A percentile compares a stretch with the other conserved stretches of the same genome.
Evolutionary conservation across 257 asterid genomes (phyloP).

Genomic region (Lycium ferocissimum): DNA sequence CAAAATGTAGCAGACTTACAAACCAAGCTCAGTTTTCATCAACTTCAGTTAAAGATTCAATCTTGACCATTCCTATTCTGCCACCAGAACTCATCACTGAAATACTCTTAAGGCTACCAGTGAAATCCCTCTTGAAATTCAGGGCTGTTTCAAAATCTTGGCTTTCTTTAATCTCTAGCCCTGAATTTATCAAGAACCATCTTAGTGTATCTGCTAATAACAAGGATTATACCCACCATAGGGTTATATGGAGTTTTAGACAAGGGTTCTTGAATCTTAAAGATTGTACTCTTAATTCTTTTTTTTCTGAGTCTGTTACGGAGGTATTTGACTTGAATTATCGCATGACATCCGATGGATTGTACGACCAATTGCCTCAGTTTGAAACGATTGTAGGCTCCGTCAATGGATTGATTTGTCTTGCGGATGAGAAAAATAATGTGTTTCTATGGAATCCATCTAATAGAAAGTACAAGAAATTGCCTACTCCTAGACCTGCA

Average conservation of each 20-base stretch:
- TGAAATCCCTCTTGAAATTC: constrained; percentile 50
- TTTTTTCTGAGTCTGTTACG: too few species aligned
- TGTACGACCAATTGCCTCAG: neutral
- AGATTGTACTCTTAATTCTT: too few species aligned
- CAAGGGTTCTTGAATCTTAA: neutral
- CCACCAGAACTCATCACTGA: constrained; percentile 54
- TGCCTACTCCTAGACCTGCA: constrained; percentile 46
- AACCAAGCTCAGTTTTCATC: constrained; percentile 25
- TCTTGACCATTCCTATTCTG: constrained; percentile 17
- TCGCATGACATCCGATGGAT: constrained; percentile 3
- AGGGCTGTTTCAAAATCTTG: constrained; percentile 57
- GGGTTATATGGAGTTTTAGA: neutral
- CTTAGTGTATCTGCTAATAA: constrained; percentile 27
- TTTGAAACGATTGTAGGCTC: constrained; percentile 47
- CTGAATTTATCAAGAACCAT: constrained; percentile 46
- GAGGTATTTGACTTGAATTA: constrained; percentile 17
- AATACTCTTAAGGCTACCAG: constrained; percentile 54
- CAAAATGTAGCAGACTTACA: too few species aligned
- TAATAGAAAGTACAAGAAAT: constrained; percentile 39
- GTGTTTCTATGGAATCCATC: constrained; percentile 58
- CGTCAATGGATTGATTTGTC: constrained; percentile 57
- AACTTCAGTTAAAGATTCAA: neutral
- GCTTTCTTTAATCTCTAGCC: constrained; percentile 50
- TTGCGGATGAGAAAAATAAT: constrained; percentile 30
- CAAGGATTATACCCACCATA: constrained; percentile 1